Evolutionary conservation across 345 rosid genomes (phyloP).

Genomic region (Carallia pectinifolia): DNA sequence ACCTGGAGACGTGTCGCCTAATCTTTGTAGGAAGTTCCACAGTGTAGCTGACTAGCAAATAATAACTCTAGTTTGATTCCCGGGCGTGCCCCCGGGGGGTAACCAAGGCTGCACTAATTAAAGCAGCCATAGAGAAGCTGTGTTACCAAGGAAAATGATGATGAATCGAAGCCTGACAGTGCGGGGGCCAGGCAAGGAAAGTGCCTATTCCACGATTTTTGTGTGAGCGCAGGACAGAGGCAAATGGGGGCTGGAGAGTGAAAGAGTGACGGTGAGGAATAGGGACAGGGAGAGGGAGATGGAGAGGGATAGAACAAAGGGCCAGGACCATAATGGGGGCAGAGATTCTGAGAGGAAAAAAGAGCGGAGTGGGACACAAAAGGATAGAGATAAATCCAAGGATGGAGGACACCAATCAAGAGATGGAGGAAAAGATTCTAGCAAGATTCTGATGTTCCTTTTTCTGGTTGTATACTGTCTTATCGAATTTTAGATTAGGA

Average conservation of each 20-base stretch:
- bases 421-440: slow-evolving; percentile 69
- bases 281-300: not conserved
- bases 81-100: slow-evolving; percentile 11
- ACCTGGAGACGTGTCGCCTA: not conserved
- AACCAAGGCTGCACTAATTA: slow-evolving; percentile 40
- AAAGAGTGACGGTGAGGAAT: slow-evolving; percentile 45
- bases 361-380: slow-evolving; percentile 52
- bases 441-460: slow-evolving; percentile 22
- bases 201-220: slow-evolving; percentile 40
- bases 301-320: slow-evolving; percentile 48
- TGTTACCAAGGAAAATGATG: slow-evolving; percentile 64
- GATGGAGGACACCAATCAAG: slow-evolving; percentile 63
- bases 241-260: slow-evolving; percentile 58
- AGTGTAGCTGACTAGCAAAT: slow-evolving; percentile 28
- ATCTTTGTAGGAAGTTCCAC: slow-evolving; percentile 8
- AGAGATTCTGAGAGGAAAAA: slow-evolving; percentile 77
- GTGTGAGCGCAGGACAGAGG: slow-evolving; percentile 50
- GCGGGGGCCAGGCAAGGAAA: slow-evolving; percentile 49
- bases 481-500: not conserved
- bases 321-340: slow-evolving; percentile 54
- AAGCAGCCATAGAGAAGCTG: slow-evolving; percentile 45
- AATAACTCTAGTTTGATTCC: slow-evolving; percentile 25
- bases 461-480: not conserved
- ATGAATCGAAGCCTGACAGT: slow-evolving; percentile 42
- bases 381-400: slow-evolving; percentile 63